phyloP scores from a whole-genome alignment of 1,139 yeast species.

The Lodderomyces parapsilosis region DNA sequence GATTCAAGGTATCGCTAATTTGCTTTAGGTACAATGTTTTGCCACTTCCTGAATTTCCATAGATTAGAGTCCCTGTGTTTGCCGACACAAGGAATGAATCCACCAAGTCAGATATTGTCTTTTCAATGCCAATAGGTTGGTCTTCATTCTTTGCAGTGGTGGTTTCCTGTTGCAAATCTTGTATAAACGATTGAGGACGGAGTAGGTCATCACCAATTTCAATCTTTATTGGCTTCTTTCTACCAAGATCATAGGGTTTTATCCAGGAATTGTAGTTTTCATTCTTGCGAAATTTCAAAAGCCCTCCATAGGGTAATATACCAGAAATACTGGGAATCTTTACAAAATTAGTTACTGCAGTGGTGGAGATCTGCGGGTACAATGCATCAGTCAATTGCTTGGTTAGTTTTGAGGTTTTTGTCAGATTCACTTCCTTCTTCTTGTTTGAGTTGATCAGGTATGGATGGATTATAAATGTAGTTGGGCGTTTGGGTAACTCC shows the following conservation, averaged over 20 bases:
- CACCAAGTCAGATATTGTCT: constrained; percentile 38
- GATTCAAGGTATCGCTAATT: constrained; percentile 35
- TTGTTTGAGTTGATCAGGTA: constrained; percentile 47
- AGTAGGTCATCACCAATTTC: constrained; percentile 57
- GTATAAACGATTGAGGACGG: constrained; percentile 49
- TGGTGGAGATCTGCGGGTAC: constrained; percentile 12
- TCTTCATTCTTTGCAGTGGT: constrained; percentile 8
- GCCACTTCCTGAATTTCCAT: constrained; percentile 83
- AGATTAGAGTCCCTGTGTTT: constrained; percentile 54
- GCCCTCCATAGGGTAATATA: constrained; percentile 61
- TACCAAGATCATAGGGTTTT: constrained; percentile 25
- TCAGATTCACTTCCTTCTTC: constrained; percentile 22
- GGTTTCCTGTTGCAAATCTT: constrained; percentile 9
- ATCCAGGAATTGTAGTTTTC: constrained; percentile 49
- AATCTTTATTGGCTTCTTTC: constrained; percentile 30
- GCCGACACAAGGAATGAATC: constrained; percentile 46
- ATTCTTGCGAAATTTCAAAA: constrained; percentile 51
- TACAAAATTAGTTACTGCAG: constrained; percentile 47
- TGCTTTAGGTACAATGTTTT: constrained; percentile 57
- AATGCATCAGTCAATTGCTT: constrained; percentile 17
- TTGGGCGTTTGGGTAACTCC: constrained; percentile 39
- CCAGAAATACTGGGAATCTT: constrained; percentile 50
- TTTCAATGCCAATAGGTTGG: constrained; percentile 59
- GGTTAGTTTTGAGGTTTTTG: constrained; percentile 25
- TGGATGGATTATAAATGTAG: constrained; percentile 52